phyloP scores from a whole-genome alignment of 306 rosid genomes.

The Gleditsia sinensis region DNA sequence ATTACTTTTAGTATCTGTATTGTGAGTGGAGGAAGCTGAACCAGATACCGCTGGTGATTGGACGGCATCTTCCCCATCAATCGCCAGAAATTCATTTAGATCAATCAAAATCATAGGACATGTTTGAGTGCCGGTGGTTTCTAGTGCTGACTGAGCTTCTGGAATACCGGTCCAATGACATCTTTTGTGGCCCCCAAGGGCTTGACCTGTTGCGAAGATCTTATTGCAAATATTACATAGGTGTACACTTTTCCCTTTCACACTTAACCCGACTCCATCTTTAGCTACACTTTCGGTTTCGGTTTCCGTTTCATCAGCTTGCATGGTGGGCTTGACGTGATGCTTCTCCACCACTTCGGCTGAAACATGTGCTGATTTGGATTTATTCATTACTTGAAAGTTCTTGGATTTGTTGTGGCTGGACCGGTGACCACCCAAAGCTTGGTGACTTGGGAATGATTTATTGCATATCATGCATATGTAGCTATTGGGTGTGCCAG shows the following conservation, averaged over 20 bases:
- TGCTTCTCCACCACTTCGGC: not conserved
- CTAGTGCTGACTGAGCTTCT: not conserved
- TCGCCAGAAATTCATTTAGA: conserved; percentile 49
- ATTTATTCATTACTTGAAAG: not conserved
- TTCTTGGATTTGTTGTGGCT: conserved; percentile 41
- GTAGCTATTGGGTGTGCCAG: not conserved
- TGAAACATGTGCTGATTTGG: not conserved
- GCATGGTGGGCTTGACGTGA: no score
- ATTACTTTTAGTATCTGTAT: no score
- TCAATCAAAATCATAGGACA: conserved; percentile 23
- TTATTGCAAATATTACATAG: conserved; percentile 10
- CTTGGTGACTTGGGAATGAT: conserved; percentile 46
- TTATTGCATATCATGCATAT: conserved; percentile 39
- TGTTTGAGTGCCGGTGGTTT: no score
- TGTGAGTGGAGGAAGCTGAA: no score
- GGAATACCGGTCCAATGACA: not conserved
- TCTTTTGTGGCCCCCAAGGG: conserved; percentile 38
- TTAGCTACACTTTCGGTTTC: no score
- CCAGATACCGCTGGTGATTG: no score
- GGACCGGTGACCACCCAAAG: conserved; percentile 54
- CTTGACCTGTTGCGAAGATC: conserved; percentile 22
- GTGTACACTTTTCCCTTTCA: no score
- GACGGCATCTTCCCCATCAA: conserved; percentile 30
- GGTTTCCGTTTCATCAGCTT: not conserved
- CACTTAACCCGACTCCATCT: not conserved